Evolutionary conservation across 208 protist species (phyloP).

Genomic region (Tritrichomonas musculus): DNA sequence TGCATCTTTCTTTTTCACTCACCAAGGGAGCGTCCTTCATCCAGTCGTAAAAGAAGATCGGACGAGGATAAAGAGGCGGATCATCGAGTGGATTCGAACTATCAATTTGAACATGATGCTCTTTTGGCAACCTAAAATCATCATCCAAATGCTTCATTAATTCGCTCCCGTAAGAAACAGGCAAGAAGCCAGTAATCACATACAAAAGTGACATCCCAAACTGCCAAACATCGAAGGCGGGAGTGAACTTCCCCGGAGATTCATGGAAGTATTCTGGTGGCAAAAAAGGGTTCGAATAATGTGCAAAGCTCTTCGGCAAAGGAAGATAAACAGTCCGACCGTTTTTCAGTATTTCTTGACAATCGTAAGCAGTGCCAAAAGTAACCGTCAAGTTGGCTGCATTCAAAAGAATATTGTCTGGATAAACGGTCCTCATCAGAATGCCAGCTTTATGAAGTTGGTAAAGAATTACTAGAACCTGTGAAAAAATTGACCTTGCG

Average conservation of each 20-base stretch:
- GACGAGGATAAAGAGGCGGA: background rate
- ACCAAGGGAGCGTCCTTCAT: background rate
- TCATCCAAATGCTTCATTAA: background rate
- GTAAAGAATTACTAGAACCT: background rate
- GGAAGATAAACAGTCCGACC: no score
- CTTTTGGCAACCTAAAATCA: no score
- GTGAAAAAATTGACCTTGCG: background rate
- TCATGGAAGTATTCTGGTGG: background rate
- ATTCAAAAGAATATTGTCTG: background rate
- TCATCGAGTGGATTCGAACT: background rate
- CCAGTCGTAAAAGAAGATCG: conserved; percentile 29
- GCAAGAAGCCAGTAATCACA: background rate
- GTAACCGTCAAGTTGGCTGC: background rate
- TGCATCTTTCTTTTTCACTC: background rate
- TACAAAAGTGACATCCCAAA: background rate
- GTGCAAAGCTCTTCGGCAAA: background rate
- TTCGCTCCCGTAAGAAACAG: background rate
- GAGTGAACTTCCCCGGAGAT: background rate
- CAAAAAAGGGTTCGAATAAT: background rate
- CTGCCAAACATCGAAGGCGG: background rate
- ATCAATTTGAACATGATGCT: background rate
- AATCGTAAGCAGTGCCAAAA: background rate
- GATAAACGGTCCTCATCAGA: background rate
- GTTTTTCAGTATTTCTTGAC: background rate
- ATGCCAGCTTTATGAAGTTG: background rate